phyloP scores from a whole-genome alignment of 495 filamentous ascomycete species.

The Penicillium coffeae region DNA sequence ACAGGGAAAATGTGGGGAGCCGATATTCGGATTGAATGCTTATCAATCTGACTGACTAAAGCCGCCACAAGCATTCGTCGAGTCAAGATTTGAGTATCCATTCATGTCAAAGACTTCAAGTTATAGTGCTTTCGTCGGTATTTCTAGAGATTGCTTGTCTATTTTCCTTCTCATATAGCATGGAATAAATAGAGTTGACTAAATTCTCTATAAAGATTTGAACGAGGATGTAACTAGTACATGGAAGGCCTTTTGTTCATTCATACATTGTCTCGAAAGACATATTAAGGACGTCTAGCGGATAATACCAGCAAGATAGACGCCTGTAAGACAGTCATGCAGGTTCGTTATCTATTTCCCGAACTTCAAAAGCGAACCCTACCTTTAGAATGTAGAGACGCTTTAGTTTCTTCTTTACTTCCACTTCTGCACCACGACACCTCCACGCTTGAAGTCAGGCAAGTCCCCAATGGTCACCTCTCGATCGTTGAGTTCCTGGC shows the following conservation, averaged over 20 bases:
- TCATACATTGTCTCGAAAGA: background rate
- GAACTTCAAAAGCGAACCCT: too few relatives aligned
- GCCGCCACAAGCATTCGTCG: too few relatives aligned
- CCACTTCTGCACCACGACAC: conserved; percentile 90
- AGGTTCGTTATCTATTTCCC: too few relatives aligned
- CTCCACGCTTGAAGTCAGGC: conserved; percentile 76
- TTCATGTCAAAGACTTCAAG: too few relatives aligned
- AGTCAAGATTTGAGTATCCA: too few relatives aligned
- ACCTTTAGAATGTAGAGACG: background rate
- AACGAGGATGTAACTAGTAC: too few relatives aligned
- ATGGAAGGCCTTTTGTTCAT: background rate
- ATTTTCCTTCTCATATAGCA: too few relatives aligned
- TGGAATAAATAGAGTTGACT: too few relatives aligned
- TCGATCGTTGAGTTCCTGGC: conserved; percentile 82
- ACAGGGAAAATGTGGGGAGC: conserved; percentile 18
- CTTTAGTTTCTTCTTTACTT: conserved; percentile 31
- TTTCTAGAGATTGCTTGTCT: too few relatives aligned
- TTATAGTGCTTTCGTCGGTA: too few relatives aligned
- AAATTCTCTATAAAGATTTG: too few relatives aligned
- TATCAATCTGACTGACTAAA: conserved; percentile 39
- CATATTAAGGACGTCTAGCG: background rate
- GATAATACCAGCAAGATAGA: background rate
- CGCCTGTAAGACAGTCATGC: too few relatives aligned
- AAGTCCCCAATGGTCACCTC: conserved; percentile 66
- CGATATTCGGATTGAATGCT: conserved; percentile 33